Evolutionary conservation across 192 early-diverging fungal species (phyloP), one percentile per base, ranked within the genome.

Genomic region (Entomortierella lignicola): DNA sequence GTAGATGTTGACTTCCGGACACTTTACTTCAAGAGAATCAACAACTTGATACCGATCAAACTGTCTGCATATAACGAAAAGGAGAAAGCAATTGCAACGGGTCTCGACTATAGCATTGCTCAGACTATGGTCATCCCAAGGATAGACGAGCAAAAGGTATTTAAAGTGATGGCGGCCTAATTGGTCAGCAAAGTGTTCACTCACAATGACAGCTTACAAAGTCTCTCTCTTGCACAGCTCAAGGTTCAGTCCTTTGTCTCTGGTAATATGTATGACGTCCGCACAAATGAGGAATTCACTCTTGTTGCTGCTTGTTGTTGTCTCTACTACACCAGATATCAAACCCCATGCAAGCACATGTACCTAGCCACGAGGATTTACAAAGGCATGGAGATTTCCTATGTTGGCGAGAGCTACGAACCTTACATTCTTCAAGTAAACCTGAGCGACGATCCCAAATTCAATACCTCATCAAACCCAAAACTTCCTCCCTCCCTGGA

Each of bases 281-380:
- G 47, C 55, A 58, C 56, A n/a, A 21, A 58, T 48, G 30, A 29
- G 11, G 31, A 48, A 53, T 56, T 50, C 20, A 37, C 65, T 55
- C 5, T 44, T 2, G 12, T 68, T 51, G 13, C 31, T 58, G 55
- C 55, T 21, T 68, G 66, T 58, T 42, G 55, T 0, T 68, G 66
- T 18, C 8, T 7, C 47, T 55, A 68, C 30, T 68, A 59, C 8
- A 44, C 44, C n/a, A 55, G 18, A 5, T 18, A 59, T 43, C 43
- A 68, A 21, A n/a, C 21, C 5, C 66, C 29, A 4, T 68, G 66
- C 56, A 68, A 59, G 32, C 66, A 59, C 30, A 50, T 68, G 56
- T 68, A 68, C 34, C 30, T 68, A 8, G 32, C 47, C 0, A 27
- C 55, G 13, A 47, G 30, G 53, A 25, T 56, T 47, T 56, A 47